Evolutionary conservation across 345 rosid species (phyloP).

Genomic region (Psidium friedrichsthalianum): DNA sequence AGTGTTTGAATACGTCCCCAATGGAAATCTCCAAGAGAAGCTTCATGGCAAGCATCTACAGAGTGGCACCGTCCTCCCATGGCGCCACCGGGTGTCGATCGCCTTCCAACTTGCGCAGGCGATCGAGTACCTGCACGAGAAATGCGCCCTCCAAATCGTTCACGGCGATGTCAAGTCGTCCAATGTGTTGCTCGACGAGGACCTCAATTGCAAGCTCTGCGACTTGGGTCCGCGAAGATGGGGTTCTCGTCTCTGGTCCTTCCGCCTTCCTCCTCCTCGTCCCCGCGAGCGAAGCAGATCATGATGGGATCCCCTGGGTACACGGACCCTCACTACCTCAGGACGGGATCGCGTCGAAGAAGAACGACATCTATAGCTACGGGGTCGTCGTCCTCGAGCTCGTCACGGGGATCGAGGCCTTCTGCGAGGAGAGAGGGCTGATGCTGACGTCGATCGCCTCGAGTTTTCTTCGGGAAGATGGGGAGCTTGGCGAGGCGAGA

Average conservation of each 20-base stretch:
- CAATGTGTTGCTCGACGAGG: conserved; percentile 59
- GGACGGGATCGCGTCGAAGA: conserved; percentile 67
- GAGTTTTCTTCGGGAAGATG: conserved; percentile 13
- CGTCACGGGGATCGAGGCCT: conserved; percentile 65
- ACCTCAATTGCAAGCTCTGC: conserved; percentile 66
- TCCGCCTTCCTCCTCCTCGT: conserved; percentile 16
- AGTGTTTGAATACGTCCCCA: conserved; percentile 52
- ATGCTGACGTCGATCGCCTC: conserved; percentile 33
- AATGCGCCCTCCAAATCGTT: conserved; percentile 57
- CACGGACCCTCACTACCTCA: conserved; percentile 77
- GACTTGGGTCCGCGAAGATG: conserved; percentile 78
- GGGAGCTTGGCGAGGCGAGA: conserved; percentile 1
- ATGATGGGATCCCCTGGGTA: conserved; percentile 83
- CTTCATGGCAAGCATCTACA: conserved; percentile 18
- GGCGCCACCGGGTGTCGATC: conserved; percentile 50
- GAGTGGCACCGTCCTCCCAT: conserved; percentile 24
- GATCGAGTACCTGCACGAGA: conserved; percentile 66
- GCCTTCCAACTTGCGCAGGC: conserved; percentile 68
- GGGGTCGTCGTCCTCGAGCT: conserved; percentile 76
- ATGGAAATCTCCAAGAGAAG: conserved; percentile 68
- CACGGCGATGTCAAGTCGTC: conserved; percentile 86
- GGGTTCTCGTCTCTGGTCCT: conserved; percentile 65
- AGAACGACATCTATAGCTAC: conserved; percentile 72
- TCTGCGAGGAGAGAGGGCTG: conserved; percentile 47
- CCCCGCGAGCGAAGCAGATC: conserved; percentile 30